Evolutionary conservation across 805 yeast species (phyloP).

Genomic region (Nakazawaea ambrosiae): DNA sequence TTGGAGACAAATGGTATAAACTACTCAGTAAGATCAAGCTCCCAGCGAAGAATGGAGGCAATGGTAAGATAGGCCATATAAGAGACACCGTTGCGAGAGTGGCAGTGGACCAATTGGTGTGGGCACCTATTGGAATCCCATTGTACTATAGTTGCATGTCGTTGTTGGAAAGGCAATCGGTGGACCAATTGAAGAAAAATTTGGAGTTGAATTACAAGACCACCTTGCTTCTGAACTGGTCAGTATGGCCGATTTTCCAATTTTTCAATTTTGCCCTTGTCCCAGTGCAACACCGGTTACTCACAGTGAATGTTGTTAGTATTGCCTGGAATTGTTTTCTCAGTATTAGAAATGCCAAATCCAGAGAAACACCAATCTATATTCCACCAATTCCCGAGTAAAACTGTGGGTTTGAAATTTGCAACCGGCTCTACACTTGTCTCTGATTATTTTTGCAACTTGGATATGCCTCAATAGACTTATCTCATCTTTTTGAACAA

Average conservation of each 20-base stretch:
- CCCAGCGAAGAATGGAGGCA: constrained; percentile 20
- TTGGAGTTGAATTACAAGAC: constrained; percentile 49
- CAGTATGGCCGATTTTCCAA: constrained; percentile 89
- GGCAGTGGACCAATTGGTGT: constrained; percentile 60
- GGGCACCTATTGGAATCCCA: constrained; percentile 77
- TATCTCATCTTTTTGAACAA: too few relatives aligned
- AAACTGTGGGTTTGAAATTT: too few relatives aligned
- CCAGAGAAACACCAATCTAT: constrained; percentile 22
- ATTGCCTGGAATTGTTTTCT: constrained; percentile 82
- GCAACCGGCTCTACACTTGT: background rate
- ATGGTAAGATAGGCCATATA: constrained; percentile 14
- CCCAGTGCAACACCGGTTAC: constrained; percentile 63
- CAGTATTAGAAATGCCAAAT: constrained; percentile 48
- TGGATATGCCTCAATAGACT: background rate
- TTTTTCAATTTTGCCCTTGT: constrained; percentile 65
- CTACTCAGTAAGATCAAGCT: constrained; percentile 35
- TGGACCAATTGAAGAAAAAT: constrained; percentile 32
- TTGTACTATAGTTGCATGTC: constrained; percentile 66
- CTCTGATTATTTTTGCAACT: constrained; percentile 13
- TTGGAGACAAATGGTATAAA: constrained; percentile 68
- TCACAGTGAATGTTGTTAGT: constrained; percentile 64
- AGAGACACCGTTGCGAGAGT: constrained; percentile 43
- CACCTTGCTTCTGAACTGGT: constrained; percentile 71
- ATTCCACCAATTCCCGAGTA: constrained; percentile 34
- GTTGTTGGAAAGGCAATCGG: constrained; percentile 47